Conservation (phyloP, 148 eudicot genomes). For the Linanthus parryae region DNA sequence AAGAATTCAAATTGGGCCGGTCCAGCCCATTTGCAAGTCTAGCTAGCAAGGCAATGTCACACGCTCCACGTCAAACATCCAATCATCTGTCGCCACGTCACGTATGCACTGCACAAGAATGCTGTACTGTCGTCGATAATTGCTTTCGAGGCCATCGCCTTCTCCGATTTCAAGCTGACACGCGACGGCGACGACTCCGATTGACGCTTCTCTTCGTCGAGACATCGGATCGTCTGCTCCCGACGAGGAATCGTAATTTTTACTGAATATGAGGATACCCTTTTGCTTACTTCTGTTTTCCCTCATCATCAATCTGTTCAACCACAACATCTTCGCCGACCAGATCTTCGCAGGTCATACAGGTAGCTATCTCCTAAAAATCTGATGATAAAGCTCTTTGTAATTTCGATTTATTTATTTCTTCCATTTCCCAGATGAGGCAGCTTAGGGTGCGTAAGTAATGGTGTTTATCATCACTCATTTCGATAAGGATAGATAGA, state of each 20-base stretch:
- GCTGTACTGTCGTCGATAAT: neutral
- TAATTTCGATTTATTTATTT: neutral
- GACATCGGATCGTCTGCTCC: neutral
- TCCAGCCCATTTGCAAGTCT: too few relatives aligned
- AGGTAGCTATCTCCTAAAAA: slow-evolving; percentile 50
- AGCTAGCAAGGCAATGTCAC: too few relatives aligned
- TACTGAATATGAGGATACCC: slow-evolving; percentile 21
- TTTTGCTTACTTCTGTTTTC: slow-evolving; percentile 16
- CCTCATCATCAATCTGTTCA: slow-evolving; percentile 18
- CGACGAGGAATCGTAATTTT: slow-evolving; percentile 6
- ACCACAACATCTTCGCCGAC: slow-evolving; percentile 32
- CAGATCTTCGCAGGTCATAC: slow-evolving; percentile 50
- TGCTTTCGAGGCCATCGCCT: neutral
- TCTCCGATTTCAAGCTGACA: neutral
- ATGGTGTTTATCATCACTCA: neutral
- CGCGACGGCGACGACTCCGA: neutral
- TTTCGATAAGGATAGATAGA: neutral
- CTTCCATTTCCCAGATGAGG: neutral
- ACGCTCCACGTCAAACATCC: too few relatives aligned
- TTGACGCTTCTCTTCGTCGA: neutral
- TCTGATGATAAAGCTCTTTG: too few relatives aligned
- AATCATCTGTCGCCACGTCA: slow-evolving; percentile 3
- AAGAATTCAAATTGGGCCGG: too few relatives aligned
- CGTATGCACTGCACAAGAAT: neutral
- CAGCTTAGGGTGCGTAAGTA: neutral